Evolutionary conservation across 2,329 filamentous ascomycete species (phyloP).

Genomic region (Verticillium nubilum): DNA sequence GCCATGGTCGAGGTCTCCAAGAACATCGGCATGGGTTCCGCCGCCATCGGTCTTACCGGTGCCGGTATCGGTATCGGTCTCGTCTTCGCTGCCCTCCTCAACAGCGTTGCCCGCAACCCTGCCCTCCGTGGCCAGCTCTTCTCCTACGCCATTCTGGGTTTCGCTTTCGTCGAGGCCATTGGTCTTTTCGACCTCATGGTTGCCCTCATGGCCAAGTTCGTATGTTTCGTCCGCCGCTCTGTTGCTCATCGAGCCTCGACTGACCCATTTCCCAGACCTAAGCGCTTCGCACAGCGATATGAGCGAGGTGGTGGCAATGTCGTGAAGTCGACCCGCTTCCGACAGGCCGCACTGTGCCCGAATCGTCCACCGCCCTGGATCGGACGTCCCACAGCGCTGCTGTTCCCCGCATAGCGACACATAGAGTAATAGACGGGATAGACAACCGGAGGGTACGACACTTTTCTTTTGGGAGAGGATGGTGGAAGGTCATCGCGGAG

Average conservation of each 20-base stretch:
- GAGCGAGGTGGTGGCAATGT: not conserved
- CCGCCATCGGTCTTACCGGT: constrained; percentile 88
- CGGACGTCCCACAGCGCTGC: not conserved
- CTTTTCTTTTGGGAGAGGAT: not conserved
- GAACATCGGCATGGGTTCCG: constrained; percentile 84
- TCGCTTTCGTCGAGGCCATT: constrained; percentile 91
- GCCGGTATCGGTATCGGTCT: constrained; percentile 94
- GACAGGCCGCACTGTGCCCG: not conserved
- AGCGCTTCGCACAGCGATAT: constrained; percentile 5
- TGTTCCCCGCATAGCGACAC: not conserved
- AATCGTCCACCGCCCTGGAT: not conserved
- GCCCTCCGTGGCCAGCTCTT: constrained; percentile 92
- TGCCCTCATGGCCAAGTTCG: constrained; percentile 91
- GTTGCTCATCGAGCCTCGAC: not conserved
- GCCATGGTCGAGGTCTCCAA: constrained; percentile 87
- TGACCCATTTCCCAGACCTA: constrained; percentile 7
- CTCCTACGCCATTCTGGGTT: constrained; percentile 92
- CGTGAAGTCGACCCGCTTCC: not conserved
- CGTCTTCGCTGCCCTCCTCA: constrained; percentile 85
- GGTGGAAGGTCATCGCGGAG: not conserved
- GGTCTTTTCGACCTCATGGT: constrained; percentile 87
- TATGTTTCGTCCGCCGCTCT: constrained; percentile 36
- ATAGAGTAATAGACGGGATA: constrained; percentile 4
- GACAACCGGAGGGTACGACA: not conserved
- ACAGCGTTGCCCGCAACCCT: constrained; percentile 89